These are phyloP conservation scores for Craspedostauros australis DNA, from an alignment of 108 stramenopile genomes.

Conservation along the genomic window DNA sequence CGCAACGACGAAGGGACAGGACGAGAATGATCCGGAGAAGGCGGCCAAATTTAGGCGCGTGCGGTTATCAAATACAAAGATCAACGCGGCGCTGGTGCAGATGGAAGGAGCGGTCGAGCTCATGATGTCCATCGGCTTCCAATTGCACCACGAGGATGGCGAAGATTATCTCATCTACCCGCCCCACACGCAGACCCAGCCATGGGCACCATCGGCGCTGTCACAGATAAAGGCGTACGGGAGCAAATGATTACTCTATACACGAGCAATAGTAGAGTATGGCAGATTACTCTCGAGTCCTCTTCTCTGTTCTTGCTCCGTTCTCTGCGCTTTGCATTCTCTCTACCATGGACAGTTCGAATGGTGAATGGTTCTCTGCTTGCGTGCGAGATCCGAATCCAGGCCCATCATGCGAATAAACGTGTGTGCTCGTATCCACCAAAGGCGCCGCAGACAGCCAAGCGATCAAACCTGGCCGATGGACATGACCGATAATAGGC, in stretches of 20 bases:
- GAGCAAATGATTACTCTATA: background rate
- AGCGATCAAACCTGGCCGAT: too few species aligned
- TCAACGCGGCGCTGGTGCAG: constrained; percentile 65
- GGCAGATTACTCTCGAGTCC: too few species aligned
- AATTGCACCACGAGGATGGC: constrained; percentile 57
- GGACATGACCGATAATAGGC: too few species aligned
- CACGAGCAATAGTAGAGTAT: too few species aligned
- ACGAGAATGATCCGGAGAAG: constrained; percentile 27
- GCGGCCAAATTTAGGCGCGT: constrained; percentile 69
- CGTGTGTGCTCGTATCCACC: too few species aligned
- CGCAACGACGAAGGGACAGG: constrained; percentile 76
- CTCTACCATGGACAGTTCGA: too few species aligned
- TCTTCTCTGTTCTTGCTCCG: too few species aligned
- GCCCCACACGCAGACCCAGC: constrained; percentile 30
- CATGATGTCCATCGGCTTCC: constrained; percentile 62
- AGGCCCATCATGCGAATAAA: too few species aligned
- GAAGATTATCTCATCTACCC: constrained; percentile 70
- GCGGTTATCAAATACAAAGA: constrained; percentile 70
- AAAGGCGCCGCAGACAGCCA: too few species aligned
- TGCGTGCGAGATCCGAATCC: too few species aligned
- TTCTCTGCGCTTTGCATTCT: too few species aligned
- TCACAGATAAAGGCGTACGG: constrained; percentile 50
- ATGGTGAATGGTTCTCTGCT: too few species aligned
- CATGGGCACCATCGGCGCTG: constrained; percentile 46
- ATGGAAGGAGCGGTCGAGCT: constrained; percentile 64